Conservation (phyloP, 306 rosid genomes). For the Sicyos baderoa region DNA sequence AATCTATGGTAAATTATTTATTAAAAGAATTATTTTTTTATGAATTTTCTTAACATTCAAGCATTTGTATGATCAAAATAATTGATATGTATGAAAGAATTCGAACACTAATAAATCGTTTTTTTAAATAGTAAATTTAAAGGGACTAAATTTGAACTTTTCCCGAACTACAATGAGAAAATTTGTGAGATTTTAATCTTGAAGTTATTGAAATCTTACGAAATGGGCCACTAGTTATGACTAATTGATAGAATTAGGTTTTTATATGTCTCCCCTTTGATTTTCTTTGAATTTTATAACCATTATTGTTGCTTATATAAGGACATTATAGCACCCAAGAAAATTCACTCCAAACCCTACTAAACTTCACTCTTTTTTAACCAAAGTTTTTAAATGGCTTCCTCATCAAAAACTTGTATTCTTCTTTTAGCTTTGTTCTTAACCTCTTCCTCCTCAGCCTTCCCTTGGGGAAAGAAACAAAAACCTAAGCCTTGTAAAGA, state of each 20-base stretch:
- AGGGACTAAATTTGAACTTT: no score
- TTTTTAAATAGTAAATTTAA: no score
- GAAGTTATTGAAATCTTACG: neutral
- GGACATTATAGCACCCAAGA: neutral
- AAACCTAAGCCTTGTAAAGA: slow-evolving; percentile 46
- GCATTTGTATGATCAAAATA: no score
- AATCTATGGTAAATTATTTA: no score
- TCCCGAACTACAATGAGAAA: no score
- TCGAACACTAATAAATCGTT: no score
- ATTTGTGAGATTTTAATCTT: no score
- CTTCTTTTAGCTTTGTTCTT: slow-evolving; percentile 21
- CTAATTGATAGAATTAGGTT: neutral
- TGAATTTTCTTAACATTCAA: no score
- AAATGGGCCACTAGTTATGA: neutral
- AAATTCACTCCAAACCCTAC: neutral
- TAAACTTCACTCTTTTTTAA: neutral
- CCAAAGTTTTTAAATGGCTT: slow-evolving; percentile 23
- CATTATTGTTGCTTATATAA: neutral
- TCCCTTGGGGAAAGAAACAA: slow-evolving; percentile 17
- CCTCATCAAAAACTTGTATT: slow-evolving; percentile 9
- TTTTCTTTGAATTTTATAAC: neutral
- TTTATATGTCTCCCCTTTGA: neutral
- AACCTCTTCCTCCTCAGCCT: slow-evolving; percentile 30
- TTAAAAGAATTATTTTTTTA: no score
- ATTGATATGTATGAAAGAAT: no score